These are phyloP conservation scores for Sporothrix luriei DNA, from an alignment of 2,329 filamentous ascomycete species.

Conservation along the genomic window DNA sequence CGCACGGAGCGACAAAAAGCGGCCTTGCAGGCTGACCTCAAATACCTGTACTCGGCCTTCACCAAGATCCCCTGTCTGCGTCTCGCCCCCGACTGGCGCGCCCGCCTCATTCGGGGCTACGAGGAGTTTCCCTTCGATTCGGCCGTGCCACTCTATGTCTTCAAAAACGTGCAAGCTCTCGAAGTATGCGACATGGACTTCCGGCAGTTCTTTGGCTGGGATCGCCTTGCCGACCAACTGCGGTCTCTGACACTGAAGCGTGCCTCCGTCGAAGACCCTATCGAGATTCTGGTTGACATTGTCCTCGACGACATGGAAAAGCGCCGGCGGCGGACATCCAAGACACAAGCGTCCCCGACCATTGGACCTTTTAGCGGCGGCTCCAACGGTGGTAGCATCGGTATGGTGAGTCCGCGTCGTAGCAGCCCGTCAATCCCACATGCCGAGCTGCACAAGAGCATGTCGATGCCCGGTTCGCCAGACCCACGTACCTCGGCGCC, in stretches of 20 bases:
- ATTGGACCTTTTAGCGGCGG: constrained; percentile 54
- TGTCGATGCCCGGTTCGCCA: constrained; percentile 68
- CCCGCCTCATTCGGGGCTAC: constrained; percentile 85
- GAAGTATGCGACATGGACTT: constrained; percentile 97
- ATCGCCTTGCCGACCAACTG: constrained; percentile 86
- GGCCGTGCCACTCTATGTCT: constrained; percentile 91
- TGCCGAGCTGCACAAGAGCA: constrained; percentile 67
- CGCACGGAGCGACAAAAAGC: constrained; percentile 89
- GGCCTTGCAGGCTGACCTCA: constrained; percentile 81
- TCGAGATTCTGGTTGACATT: constrained; percentile 87
- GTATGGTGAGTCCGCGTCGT: constrained; percentile 60
- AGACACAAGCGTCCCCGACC: constrained; percentile 78
- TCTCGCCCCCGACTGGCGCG: constrained; percentile 89
- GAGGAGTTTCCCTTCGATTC: constrained; percentile 99
- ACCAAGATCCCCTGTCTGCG: constrained; percentile 95
- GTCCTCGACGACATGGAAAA: constrained; percentile 97
- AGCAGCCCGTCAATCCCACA: constrained; percentile 68
- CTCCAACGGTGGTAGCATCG: constrained; percentile 22
- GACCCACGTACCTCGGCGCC: constrained; percentile 52
- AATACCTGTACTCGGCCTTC: constrained; percentile 96
- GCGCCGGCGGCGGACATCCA: constrained; percentile 82
- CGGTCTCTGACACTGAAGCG: constrained; percentile 86
- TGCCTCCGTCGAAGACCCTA: constrained; percentile 83
- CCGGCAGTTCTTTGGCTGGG: constrained; percentile 96
- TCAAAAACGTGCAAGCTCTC: constrained; percentile 93